These are phyloP conservation scores for Cudoniella acicularis DNA, from an alignment of 495 filamentous ascomycete species.

Conservation along the genomic window DNA sequence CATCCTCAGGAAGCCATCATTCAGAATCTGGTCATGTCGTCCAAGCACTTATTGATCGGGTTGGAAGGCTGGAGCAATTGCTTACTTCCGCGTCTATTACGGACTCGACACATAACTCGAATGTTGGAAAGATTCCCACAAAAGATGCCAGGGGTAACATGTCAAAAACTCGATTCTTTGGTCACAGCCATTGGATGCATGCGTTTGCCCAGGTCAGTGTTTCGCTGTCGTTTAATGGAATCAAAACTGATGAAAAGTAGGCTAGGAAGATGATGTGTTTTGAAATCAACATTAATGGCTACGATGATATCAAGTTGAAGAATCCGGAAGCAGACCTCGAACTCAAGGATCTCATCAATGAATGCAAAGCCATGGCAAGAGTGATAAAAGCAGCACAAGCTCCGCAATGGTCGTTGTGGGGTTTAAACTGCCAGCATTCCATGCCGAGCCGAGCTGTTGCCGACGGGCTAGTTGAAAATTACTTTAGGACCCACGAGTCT, in stretches of 20 bases:
- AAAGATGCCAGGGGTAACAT: slow-evolving; percentile 13
- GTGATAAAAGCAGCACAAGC: slow-evolving; percentile 22
- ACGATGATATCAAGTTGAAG: slow-evolving; percentile 8
- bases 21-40: not conserved
- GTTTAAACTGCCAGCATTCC: slow-evolving; percentile 6
- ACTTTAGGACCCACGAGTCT: slow-evolving; percentile 43
- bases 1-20: not conserved
- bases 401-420: slow-evolving; percentile 14
- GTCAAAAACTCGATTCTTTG: slow-evolving; percentile 47
- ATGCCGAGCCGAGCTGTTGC: slow-evolving; percentile 46
- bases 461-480: slow-evolving; percentile 42
- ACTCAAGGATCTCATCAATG: slow-evolving; percentile 16
- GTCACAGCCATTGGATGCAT: slow-evolving; percentile 53
- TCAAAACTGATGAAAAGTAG: not conserved
- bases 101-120: too few species aligned
- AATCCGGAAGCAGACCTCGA: slow-evolving; percentile 5
- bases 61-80: slow-evolving; percentile 5
- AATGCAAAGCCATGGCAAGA: slow-evolving; percentile 22
- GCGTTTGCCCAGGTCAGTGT: slow-evolving; percentile 42
- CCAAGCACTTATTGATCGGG: not conserved
- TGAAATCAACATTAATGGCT: slow-evolving; percentile 11
- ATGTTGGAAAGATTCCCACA: not conserved
- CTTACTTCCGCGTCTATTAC: slow-evolving; percentile 6
- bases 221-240: not conserved
- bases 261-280: slow-evolving; percentile 10